Evolutionary conservation across 345 rosid species (phyloP), one percentile per base, ranked within the genome.

Genomic region (Rhizophora apiculata): DNA sequence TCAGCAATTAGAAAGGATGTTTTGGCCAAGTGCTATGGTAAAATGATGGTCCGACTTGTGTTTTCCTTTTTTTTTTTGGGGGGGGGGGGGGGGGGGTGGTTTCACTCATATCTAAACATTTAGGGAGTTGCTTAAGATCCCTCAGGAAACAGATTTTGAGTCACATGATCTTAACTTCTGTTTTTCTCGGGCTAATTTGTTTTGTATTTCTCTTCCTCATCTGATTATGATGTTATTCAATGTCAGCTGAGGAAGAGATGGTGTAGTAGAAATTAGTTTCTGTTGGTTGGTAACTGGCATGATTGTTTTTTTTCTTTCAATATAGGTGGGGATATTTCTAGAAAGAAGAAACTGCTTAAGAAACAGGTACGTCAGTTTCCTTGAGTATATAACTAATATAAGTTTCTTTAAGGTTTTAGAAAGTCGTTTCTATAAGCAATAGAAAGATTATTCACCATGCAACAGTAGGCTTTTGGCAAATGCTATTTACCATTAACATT

Each of bases 1-100:
- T 87, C 97, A 63, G 96, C 99, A 63, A 88, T 95, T 76, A 85
- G 97, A 72, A 95, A 95, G 83, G 99, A 95, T 85, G 99, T 95
- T 34, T 83, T 95, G 76, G 93, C 99, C 69, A 95, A 95, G 85
- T 95, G 99, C 76, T 95, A 91, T 16, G 99, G 99, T 95, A 78
- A 86, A 68, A 66, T 56, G 24, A 24, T 56, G 4, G 16, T 56
- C 18, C 21, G 27, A 24, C 59, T 27, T 56, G 1, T 56, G 6
- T 56, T 3, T 2, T 11, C 1, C 10, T 56, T 24, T 31, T 4
- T 31, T 31, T 31, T 4, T 30, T 30, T 30, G 5, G 31, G 24
- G 24, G 24, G 24, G 24, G 24, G 24, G 24, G 24, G 24, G 24
- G 24, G 24, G 24, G 24, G 24, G 24, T n/a, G n/a, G n/a, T n/a